Conservation (phyloP, 306 rosid genomes). For the Prunus davidiana region DNA sequence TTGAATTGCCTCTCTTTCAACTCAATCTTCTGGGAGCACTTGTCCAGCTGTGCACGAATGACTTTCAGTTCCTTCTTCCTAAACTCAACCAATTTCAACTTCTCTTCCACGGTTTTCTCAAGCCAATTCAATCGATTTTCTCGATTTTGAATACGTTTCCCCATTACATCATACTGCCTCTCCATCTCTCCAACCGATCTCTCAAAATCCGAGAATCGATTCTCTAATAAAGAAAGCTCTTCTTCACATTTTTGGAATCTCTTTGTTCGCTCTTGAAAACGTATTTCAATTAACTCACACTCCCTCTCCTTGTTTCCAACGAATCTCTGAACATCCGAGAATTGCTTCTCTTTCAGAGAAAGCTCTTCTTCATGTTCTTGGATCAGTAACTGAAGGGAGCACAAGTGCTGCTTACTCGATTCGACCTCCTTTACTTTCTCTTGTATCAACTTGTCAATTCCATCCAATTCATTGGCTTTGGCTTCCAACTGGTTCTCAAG, state of each 20-base stretch:
- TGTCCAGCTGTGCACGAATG: background rate
- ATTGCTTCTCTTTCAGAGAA: background rate
- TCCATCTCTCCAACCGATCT: background rate
- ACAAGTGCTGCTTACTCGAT: background rate
- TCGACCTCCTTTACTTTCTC: background rate
- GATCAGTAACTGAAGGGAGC: background rate
- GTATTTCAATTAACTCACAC: background rate
- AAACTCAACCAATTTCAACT: background rate
- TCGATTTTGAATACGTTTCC: background rate
- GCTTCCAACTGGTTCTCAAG: background rate
- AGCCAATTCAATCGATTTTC: background rate
- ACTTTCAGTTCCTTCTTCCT: background rate
- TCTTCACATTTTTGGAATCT: background rate
- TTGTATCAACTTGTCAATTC: background rate
- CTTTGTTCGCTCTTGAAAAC: background rate
- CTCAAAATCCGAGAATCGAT: conserved; percentile 3
- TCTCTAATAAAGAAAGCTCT: background rate
- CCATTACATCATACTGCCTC: background rate
- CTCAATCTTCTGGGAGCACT: background rate
- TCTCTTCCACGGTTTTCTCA: background rate
- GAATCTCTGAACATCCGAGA: conserved; percentile 2
- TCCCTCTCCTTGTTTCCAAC: conserved; percentile 9
- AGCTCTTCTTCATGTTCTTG: background rate
- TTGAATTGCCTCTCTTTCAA: background rate
- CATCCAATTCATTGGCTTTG: background rate